These are phyloP conservation scores for Zopfochytrium polystomum DNA, from an alignment of 371 early-diverging fungal species.

Conservation along the genomic window DNA sequence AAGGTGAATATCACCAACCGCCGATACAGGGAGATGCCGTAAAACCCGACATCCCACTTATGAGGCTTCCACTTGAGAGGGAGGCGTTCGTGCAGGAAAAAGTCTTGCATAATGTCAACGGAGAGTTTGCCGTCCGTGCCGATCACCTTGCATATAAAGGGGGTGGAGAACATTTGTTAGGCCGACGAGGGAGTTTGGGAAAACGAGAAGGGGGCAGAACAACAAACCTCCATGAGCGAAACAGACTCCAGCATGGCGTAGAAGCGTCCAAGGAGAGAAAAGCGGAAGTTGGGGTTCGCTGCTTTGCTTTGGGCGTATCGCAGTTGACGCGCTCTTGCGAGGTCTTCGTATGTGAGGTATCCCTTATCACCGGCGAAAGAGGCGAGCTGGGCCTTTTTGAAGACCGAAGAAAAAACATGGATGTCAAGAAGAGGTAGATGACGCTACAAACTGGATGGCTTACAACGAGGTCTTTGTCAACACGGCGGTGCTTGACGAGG, in stretches of 20 bases:
- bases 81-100: slow-evolving; percentile 20
- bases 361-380: slow-evolving; percentile 15
- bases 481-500: neutral
- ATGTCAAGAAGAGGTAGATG: neutral
- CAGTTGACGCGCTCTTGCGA: slow-evolving; percentile 13
- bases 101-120: slow-evolving; percentile 20
- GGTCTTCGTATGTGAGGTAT: slow-evolving; percentile 16
- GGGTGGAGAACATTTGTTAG: neutral
- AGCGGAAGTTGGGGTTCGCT: slow-evolving; percentile 20
- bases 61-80: slow-evolving; percentile 22
- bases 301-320: slow-evolving; percentile 18
- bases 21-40: neutral
- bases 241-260: slow-evolving; percentile 17
- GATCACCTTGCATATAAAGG: slow-evolving; percentile 6
- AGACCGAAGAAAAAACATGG: neutral
- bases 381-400: slow-evolving; percentile 12
- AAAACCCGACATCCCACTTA: slow-evolving; percentile 17
- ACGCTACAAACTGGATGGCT: neutral
- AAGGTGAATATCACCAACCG: neutral
- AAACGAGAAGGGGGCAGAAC: neutral
- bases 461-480: slow-evolving; percentile 20
- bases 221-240: slow-evolving; percentile 19
- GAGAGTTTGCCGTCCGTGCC: slow-evolving; percentile 17
- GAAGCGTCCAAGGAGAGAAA: slow-evolving; percentile 1
- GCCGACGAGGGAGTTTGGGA: too few relatives aligned